Base-by-base conservation (phyloP, 2,329 filamentous ascomycete genomes). In the Trichoderma polysporum region DNA sequence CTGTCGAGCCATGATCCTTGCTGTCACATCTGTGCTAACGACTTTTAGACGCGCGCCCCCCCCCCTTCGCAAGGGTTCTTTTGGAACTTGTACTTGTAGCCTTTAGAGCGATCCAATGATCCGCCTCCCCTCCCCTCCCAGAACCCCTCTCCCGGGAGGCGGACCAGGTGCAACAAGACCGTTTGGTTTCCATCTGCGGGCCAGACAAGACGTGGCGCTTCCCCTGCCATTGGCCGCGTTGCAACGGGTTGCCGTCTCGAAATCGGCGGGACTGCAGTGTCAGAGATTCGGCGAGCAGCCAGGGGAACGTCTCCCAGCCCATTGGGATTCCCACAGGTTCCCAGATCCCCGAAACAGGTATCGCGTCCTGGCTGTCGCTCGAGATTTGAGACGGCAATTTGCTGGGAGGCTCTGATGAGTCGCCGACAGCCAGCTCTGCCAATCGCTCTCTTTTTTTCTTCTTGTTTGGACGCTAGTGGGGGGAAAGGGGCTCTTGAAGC, bases 271-370 rank as follows among this genome's bases (percentile, higher is more conserved):
- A 54, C 41, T 66, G 63, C 56, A 59, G 54, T 66, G 63, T 54
- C 53, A 66, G 63, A 66, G 45, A 66, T 66, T 61, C 64, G 56
- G 64, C 64, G 64, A 66, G 64, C 56, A 66, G 19, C 64, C 45
- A 60, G 64, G 57, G 54, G 64, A 54, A 41, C n/a, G 15, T 41
- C 17, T 25, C 35, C 57, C 60, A 54, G 60, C 60, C 37, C 27
- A 17, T 31, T 45, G 49, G 60, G 56, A 29, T 61, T 66, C 25
- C 56, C 64, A 45, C 47, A 50, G 54, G 25, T 60, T 31, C 50
- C 25, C 56, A 41, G n/a, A 52, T 45, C 33, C 63, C 59, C 59
- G 29, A 60, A 65, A 65, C 47, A 47, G 64, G 56, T 29, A 59
- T 66, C 64, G 64, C 64, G 47, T 15, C 22, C 57, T 66, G 64